A percentile compares a stretch with the other conserved stretches of the same genome.
These are phyloP conservation scores for Porcisia hertigi DNA, from an alignment of 208 protist species.

Conservation along the genomic window DNA sequence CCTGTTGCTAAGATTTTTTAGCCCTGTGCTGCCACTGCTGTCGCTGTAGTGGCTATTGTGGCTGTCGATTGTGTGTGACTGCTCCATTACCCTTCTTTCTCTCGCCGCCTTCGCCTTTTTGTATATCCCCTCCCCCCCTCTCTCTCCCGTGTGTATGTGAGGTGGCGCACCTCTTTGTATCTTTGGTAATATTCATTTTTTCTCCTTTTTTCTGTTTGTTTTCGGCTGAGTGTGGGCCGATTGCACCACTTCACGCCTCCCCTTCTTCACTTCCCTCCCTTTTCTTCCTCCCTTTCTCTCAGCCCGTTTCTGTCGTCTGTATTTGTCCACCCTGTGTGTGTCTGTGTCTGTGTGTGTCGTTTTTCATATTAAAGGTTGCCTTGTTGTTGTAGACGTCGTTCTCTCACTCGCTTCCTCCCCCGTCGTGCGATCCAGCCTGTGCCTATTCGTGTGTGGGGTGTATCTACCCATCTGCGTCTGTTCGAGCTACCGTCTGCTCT, in stretches of 20 bases:
- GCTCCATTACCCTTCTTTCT: not conserved
- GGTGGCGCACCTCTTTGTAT: conserved; percentile 1
- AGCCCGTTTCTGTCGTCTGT: not conserved
- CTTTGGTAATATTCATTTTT: conserved; percentile 14
- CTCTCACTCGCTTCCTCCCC: not conserved
- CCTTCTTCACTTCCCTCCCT: not conserved
- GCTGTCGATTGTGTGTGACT: conserved; percentile 1
- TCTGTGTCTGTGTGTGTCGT: too few relatives aligned
- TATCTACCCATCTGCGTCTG: not conserved
- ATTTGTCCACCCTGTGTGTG: too few relatives aligned
- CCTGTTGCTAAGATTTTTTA: not conserved
- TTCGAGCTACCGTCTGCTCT: not conserved
- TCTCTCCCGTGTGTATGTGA: not conserved
- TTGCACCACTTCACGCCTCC: conserved; percentile 1
- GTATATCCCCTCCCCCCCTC: not conserved
- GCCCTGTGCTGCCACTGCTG: not conserved
- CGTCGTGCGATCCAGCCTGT: not conserved
- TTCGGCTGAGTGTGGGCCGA: not conserved
- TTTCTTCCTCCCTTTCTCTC: not conserved
- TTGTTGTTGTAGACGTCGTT: not conserved
- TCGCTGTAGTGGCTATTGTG: not conserved
- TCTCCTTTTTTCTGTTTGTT: conserved; percentile 9
- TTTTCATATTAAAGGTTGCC: not conserved
- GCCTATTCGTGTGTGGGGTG: not conserved
- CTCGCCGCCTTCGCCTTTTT: not conserved